phyloP scores from a whole-genome alignment of 768 basidiomycete species.

The Lanmaoa pseudosensibilis region DNA sequence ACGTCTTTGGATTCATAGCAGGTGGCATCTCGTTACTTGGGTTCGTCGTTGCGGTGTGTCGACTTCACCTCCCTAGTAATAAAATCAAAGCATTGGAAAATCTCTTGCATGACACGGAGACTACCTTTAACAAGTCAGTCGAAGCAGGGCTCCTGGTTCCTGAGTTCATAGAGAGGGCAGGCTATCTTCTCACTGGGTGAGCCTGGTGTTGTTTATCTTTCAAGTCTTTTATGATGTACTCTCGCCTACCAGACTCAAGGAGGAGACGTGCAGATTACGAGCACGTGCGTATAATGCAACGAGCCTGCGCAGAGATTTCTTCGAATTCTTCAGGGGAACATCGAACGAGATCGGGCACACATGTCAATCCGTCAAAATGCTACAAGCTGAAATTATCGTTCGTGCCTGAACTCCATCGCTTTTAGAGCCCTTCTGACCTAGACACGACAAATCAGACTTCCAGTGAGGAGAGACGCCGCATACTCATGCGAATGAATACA shows the following conservation, averaged over 20 bases:
- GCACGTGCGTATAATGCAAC: not conserved
- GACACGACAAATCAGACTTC: not conserved
- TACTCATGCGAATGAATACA: not conserved
- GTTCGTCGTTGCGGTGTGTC: not conserved
- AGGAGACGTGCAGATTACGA: not conserved
- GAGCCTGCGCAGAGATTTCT: not conserved
- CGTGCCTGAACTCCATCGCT: not conserved
- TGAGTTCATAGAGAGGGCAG: not conserved
- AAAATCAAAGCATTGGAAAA: not conserved
- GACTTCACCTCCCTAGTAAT: not conserved
- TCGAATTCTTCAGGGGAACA: not conserved
- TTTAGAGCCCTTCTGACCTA: not conserved
- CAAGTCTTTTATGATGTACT: no score
- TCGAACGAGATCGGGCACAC: not conserved
- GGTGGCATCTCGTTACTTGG: not conserved
- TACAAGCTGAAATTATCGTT: slow-evolving; percentile 5
- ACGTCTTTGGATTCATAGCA: not conserved
- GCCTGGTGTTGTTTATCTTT: not conserved
- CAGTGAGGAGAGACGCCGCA: not conserved
- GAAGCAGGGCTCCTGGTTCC: not conserved
- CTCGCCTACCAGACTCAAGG: not conserved
- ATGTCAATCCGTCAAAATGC: not conserved
- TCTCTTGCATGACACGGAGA: not conserved
- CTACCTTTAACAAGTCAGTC: not conserved
- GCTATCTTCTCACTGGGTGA: not conserved